Evolutionary conservation across 1,284 basidiomycete genomes (phyloP).

Genomic region (Tilletia caries): DNA sequence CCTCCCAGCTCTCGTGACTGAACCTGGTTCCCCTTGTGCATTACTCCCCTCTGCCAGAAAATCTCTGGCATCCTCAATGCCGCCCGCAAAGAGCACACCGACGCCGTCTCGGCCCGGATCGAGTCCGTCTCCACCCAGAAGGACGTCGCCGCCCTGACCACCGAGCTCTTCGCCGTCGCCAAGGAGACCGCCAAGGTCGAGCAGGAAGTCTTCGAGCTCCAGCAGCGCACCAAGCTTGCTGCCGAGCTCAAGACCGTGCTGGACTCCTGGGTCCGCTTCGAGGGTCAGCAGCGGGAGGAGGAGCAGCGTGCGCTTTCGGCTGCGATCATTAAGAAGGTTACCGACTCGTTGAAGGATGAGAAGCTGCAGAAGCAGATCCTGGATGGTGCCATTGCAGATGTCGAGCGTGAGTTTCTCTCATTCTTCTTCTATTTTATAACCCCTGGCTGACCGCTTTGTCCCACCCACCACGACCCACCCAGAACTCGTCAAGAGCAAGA

Average conservation of each 20-base stretch:
- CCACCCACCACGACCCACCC: background rate
- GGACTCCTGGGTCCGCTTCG: conserved; percentile 96
- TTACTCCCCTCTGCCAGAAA: conserved; percentile 55
- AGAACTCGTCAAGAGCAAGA: conserved; percentile 52
- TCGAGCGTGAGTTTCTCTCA: conserved; percentile 74
- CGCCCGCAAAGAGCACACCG: conserved; percentile 83
- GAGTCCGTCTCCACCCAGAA: conserved; percentile 85
- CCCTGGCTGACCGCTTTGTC: no score
- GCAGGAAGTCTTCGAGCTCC: conserved; percentile 81
- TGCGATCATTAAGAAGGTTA: conserved; percentile 79
- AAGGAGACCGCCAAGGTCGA: conserved; percentile 95
- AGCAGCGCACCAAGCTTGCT: conserved; percentile 81
- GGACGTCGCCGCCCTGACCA: conserved; percentile 84
- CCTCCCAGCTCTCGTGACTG: background rate
- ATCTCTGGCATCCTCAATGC: conserved; percentile 77
- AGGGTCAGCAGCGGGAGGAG: conserved; percentile 92
- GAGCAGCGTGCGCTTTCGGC: conserved; percentile 89
- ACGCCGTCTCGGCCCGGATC: conserved; percentile 89
- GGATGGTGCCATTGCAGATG: conserved; percentile 75
- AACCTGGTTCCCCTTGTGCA: background rate
- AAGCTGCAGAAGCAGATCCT: conserved; percentile 92
- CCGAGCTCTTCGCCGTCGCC: conserved; percentile 85
- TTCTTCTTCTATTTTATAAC: background rate
- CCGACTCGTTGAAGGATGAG: conserved; percentile 77
- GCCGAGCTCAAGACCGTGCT: conserved; percentile 89